phyloP scores from a whole-genome alignment of 2,329 filamentous ascomycete species.

The Colletotrichum navitas region DNA sequence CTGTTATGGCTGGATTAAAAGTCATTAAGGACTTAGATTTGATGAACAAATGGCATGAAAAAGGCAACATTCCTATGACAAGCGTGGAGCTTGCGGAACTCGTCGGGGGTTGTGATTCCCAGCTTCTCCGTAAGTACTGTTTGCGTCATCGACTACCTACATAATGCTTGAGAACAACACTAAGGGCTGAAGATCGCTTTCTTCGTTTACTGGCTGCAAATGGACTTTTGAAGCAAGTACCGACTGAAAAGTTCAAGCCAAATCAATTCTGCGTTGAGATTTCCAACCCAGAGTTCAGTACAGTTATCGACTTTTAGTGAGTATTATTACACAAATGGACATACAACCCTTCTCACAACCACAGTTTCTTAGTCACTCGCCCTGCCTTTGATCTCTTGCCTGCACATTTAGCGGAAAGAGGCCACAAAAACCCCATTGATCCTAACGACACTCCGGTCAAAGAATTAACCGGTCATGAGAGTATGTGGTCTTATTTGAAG shows the following conservation, averaged over 20 bases:
- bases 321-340: not conserved
- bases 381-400: slow-evolving; percentile 5
- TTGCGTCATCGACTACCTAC: not conserved
- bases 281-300: slow-evolving; percentile 3
- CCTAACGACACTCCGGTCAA: not conserved
- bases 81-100: slow-evolving; percentile 19
- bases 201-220: slow-evolving; percentile 18
- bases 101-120: slow-evolving; percentile 13
- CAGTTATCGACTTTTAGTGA: slow-evolving; percentile 13
- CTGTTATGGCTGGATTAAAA: not conserved
- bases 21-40: slow-evolving; percentile 19
- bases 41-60: slow-evolving; percentile 20
- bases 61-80: slow-evolving; percentile 27
- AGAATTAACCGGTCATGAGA: not conserved
- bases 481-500: slow-evolving; percentile 17
- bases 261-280: slow-evolving; percentile 10
- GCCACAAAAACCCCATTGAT: slow-evolving; percentile 16
- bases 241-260: slow-evolving; percentile 11
- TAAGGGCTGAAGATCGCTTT: slow-evolving; percentile 11
- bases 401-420: slow-evolving; percentile 5
- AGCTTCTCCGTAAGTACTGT: slow-evolving; percentile 18
- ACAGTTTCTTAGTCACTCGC: not conserved
- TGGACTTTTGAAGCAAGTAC: slow-evolving; percentile 5
- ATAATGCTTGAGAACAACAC: not conserved
- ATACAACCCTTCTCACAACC: not conserved